Base-by-base conservation (phyloP, 2,329 filamentous ascomycete species). In the Hysterium pulicare region DNA sequence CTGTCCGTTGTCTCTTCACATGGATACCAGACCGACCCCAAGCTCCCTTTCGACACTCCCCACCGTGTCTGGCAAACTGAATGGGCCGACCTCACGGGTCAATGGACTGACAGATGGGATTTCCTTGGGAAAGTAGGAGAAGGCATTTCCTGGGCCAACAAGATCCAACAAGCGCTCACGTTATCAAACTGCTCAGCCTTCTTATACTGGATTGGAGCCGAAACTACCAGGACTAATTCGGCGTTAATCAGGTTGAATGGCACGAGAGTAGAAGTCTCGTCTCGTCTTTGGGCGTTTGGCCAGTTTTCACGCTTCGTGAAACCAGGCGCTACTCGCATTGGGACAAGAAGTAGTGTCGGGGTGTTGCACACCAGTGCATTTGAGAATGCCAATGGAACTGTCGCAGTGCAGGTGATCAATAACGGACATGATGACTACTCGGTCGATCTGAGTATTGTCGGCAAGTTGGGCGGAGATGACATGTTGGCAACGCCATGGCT, bases 101-200 rank as follows among this genome's bases (percentile, higher is more conserved):
- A 33, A 1, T 53, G 50, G 32, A 49, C 48, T 10, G 66, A 70
- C 4, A 61, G 66, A 1, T 79, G 73, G 71, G 76, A 74, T 50
- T 46, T 52, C 1, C 62, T 52, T 36, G 73, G 74, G 21, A 70
- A 66, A 15, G 58, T 64, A 0, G 69, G 70, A 22, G 76, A 79
- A 47, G 77, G 76, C 11, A 57, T 76, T 46, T 74, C 73, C 10
- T 79, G 75, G 76, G 76, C 76, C 1, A 71, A 72, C 47, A 71
- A 74, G 48, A 71, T 79, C 35, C 70, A 73, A 53, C 59, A 61
- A 11, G 71, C 67, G 9, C 59, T 79, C 6, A 61, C 71, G 13
- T 66, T 67, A 48, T 66, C 64, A 17, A 70, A 72, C 46, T 58
- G 72, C 3, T 74, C 70, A 6, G 76, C 68, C 1, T 78, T 77